These are phyloP conservation scores for Sporothrix pseudoabietina DNA, from an alignment of 2,329 filamentous ascomycete genomes.

Conservation along the genomic window DNA sequence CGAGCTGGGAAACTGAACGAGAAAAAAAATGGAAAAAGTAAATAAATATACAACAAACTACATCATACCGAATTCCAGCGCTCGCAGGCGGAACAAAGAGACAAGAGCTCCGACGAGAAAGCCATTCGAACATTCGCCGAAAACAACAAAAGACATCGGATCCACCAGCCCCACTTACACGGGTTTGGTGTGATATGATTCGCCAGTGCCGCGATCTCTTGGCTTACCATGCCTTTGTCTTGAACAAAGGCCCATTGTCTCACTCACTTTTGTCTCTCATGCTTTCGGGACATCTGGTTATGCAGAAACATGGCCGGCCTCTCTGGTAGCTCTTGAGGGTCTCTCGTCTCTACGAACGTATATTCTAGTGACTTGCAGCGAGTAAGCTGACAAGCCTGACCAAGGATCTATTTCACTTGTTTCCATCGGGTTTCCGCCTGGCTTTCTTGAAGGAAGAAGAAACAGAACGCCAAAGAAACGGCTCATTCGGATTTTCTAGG, in stretches of 20 bases:
- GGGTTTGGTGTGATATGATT: constrained; percentile 16
- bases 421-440: background rate
- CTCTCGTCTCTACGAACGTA: background rate
- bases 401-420: background rate
- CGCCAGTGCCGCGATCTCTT: background rate
- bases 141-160: constrained; percentile 9
- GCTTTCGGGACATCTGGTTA: background rate
- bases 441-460: background rate
- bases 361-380: background rate
- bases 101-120: background rate
- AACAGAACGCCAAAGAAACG: background rate
- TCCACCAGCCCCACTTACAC: background rate
- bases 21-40: background rate
- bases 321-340: background rate
- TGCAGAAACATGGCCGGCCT: background rate
- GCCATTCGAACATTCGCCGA: constrained; percentile 8
- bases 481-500: background rate
- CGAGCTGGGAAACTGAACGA: constrained; percentile 1
- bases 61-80: background rate
- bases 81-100: background rate
- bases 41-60: background rate
- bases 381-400: background rate
- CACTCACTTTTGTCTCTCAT: constrained; percentile 1
- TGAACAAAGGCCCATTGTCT: constrained; percentile 1
- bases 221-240: constrained; percentile 23